Base-by-base conservation (phyloP, 2,329 filamentous ascomycete species). In the Fusarium newnesense region DNA sequence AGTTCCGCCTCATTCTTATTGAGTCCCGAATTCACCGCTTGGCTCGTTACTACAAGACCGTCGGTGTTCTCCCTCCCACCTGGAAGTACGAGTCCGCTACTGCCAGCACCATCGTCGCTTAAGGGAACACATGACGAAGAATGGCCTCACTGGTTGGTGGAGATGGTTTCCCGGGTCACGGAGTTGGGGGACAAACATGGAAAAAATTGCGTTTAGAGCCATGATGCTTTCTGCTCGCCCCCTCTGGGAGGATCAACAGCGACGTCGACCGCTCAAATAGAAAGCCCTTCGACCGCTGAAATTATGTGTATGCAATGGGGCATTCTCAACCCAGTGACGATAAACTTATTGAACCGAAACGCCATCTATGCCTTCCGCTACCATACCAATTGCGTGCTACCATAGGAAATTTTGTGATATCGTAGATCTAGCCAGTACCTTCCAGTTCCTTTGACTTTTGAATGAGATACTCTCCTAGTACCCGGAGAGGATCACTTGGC, bases 1-100 rank as follows among this genome's bases (percentile, higher is more conserved):
- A 99, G 91, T 99, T 99, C 94, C 96, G 96, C 85, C 94, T 99
- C 79, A 99, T 99, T 96, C 93, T 99, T 81, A 97, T 99, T 88
- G 96, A 99, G 91, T 98, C 96, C 85, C 94, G 97, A 88, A 98
- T 99, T 88, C 96, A 99, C 93, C 96, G 96, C 89, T 93, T 99
- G 80, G 96, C 95, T 84, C 93, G 96, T 81, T 98, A 98, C 93
- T 99, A 98, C 94, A 98, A 98, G 94, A 96, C 95, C 85, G 96
- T 92, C 83, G 90, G 90, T 84, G 89, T 92, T 82, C 89, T 92
- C 74, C 90, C 96, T 82, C 96, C 96, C 80, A 98, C 94, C 88
- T 98, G 96, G 96, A 95, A 94, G 89, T 98, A 98, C 91, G 96
- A 98, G 93, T 94, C 91, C 85, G 94, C 96, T 85, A 98, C 96